These are phyloP conservation scores for Vaccinium darrowii DNA, from an alignment of 148 eudicot species.

Conservation along the genomic window DNA sequence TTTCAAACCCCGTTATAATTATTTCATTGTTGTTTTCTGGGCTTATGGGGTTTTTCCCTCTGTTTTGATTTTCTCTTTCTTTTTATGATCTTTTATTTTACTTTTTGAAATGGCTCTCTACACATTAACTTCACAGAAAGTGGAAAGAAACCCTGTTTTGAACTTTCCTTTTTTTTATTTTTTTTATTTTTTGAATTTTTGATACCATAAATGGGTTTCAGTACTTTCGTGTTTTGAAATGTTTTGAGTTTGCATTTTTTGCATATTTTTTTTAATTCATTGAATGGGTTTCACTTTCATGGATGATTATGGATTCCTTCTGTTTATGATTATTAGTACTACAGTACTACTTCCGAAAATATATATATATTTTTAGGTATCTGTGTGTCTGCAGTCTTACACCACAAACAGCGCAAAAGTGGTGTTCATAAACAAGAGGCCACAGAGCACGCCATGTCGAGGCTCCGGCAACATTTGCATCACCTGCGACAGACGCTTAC, in stretches of 20 bases:
- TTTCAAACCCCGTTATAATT: neutral
- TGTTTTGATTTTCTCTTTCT: too few relatives aligned
- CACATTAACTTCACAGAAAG: neutral
- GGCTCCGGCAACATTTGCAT: conserved; percentile 34
- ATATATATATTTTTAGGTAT: too few relatives aligned
- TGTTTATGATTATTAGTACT: too few relatives aligned
- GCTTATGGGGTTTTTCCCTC: too few relatives aligned
- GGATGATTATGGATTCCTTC: too few relatives aligned
- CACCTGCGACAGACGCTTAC: conserved; percentile 43
- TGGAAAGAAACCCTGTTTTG: neutral
- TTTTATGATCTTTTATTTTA: neutral
- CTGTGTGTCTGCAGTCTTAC: conserved; percentile 32
- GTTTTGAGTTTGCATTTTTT: too few relatives aligned
- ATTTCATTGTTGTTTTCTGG: neutral
- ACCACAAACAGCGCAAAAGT: conserved; percentile 46
- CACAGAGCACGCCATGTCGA: conserved; percentile 31
- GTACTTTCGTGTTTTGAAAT: neutral
- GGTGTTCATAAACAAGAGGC: conserved; percentile 44
- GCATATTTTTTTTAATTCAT: too few relatives aligned
- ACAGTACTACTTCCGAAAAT: too few relatives aligned
- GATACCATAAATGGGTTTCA: neutral
- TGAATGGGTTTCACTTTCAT: too few relatives aligned
- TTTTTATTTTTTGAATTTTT: neutral
- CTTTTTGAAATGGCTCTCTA: too few relatives aligned
- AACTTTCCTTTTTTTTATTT: neutral